Base-by-base conservation (phyloP, 108 stramenopile species). In the Stephanodiscus triporus region DNA sequence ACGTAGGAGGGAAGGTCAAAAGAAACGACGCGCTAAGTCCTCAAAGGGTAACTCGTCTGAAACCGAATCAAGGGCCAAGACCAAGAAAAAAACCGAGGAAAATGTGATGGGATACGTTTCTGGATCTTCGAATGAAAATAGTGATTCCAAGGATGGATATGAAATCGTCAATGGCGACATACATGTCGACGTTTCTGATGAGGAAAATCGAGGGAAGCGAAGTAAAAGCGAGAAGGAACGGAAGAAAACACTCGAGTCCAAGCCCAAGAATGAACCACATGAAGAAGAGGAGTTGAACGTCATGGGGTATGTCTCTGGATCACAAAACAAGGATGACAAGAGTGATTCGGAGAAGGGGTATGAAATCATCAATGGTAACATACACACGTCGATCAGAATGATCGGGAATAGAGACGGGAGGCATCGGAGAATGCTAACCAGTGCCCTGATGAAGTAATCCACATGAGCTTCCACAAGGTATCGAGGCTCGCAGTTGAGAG, bases 301-400 rank as follows among this genome's bases (percentile, higher is more conserved):
- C 53, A 54, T 54, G 53, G 53, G 53, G 26, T 54, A 54, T 22
- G 9, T 54, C 20, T 22, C 4, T 1, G 26, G 53, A 27, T 54
- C 53, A 27, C 53, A 26, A 26, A 54, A 27, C 24, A 8, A 20
- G 51, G n/a, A n/a, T n/a, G 53, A 54, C 27, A 54, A 54, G 20
- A 6, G 24, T 13, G 53, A 57, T 30, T n/a, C 27, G 1, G 14
- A 32, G 0, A 27, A 57, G 56, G 56, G 27, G 27, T 57, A 57
- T 29, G 11, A 57, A 9, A 57, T 57, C 30, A 57, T 57, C 14
- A 30, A 57, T 27, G 56, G 24, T 27, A 30, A 57, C 56, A 57
- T 54, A 45, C 16, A 45, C 43, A 45, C 43, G 43, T 16, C 14
- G 43, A 16, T 45, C 14, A 45, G 43, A 45, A 16, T 16, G 43